Evolutionary conservation across 208 protist genomes (phyloP).

Genomic region (Crithidia expoeki): DNA sequence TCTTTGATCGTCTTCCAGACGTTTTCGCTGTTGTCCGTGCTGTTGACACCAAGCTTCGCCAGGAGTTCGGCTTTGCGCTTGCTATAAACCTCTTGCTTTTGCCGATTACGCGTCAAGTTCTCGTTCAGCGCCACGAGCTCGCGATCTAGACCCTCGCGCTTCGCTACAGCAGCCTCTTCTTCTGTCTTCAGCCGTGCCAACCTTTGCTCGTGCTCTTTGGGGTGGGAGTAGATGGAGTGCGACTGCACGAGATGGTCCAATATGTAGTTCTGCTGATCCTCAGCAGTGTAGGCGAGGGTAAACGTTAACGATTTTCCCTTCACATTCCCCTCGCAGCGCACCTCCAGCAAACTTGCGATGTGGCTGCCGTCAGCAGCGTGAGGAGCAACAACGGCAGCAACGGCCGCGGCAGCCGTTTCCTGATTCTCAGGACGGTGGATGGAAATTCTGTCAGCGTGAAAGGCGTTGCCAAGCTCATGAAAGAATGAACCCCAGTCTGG

Average conservation of each 20-base stretch:
- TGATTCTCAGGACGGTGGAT: constrained; percentile 8
- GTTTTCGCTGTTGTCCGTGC: constrained; percentile 38
- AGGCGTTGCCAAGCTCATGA: constrained; percentile 42
- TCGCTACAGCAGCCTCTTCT: constrained; percentile 37
- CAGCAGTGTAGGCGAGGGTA: constrained; percentile 25
- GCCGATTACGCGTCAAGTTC: constrained; percentile 54
- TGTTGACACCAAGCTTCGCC: constrained; percentile 39
- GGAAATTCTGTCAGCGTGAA: constrained; percentile 43
- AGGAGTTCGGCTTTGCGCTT: constrained; percentile 71
- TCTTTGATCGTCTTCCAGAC: constrained; percentile 49
- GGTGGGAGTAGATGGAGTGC: constrained; percentile 52
- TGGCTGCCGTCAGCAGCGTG: constrained; percentile 10
- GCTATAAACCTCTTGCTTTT: constrained; percentile 52
- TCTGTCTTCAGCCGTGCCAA: constrained; percentile 41
- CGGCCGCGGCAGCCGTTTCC: background rate
- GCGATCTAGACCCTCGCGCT: constrained; percentile 59
- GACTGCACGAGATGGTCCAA: constrained; percentile 46
- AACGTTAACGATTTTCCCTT: constrained; percentile 38
- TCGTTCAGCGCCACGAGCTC: constrained; percentile 79
- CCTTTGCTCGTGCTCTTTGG: constrained; percentile 68
- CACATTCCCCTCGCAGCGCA: constrained; percentile 13
- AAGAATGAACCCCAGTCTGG: constrained; percentile 74
- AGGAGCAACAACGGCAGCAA: constrained; percentile 5
- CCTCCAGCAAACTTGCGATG: constrained; percentile 8
- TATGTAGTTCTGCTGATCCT: constrained; percentile 54